These are phyloP conservation scores for Ichthyophthirius multifiliis DNA, from an alignment of 169 alveolate species.

Conservation along the genomic window DNA sequence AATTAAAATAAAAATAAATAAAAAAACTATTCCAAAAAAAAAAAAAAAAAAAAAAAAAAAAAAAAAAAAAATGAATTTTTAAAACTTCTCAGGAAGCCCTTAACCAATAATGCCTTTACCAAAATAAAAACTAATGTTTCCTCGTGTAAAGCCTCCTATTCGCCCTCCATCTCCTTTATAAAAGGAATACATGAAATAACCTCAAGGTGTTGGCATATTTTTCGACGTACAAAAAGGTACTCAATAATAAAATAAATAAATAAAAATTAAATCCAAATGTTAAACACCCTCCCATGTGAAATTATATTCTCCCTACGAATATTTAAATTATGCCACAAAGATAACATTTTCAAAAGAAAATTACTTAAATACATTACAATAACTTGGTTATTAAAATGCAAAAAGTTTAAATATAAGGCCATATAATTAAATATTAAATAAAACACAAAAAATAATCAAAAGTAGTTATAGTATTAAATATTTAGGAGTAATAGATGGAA, in stretches of 20 bases:
- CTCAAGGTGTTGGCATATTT: background rate
- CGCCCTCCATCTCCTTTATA: background rate
- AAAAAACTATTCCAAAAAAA: too few species aligned
- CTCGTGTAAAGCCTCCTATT: background rate
- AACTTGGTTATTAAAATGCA: background rate
- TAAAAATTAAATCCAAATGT: background rate
- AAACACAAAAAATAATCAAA: background rate
- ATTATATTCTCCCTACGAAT: background rate
- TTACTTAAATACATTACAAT: background rate
- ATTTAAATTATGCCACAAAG: background rate
- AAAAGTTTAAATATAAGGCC: background rate
- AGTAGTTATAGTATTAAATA: background rate
- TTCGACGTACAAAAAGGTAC: background rate
- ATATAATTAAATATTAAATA: background rate
- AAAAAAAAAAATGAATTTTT: background rate
- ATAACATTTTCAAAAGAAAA: background rate
- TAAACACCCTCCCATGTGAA: background rate
- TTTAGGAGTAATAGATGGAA: conserved; percentile 4
- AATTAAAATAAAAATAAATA: too few species aligned
- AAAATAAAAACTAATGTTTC: background rate
- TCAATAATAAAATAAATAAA: background rate
- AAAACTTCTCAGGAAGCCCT: background rate
- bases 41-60: too few species aligned
- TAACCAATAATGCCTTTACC: background rate
- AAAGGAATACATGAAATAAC: background rate